Conservation (phyloP, 768 basidiomycete species). For the Boletales sp. region DNA sequence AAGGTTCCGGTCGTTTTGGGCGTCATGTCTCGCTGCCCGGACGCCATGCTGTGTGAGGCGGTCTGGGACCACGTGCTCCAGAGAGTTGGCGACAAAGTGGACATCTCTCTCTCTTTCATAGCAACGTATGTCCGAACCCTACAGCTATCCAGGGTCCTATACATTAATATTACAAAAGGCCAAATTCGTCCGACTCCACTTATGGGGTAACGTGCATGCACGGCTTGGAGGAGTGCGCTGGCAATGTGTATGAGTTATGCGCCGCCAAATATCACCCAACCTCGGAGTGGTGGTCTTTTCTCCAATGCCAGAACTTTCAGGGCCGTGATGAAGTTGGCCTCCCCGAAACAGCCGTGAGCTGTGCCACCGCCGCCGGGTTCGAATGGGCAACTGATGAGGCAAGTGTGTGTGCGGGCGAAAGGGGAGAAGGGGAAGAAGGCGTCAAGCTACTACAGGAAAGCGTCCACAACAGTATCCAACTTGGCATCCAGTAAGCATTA, state of each 20-base stretch:
- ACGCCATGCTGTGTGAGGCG: constrained; percentile 78
- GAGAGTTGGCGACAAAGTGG: constrained; percentile 58
- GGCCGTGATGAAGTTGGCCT: constrained; percentile 60
- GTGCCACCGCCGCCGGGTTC: constrained; percentile 59
- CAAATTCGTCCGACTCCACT: constrained; percentile 58
- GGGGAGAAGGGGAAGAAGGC: constrained; percentile 63
- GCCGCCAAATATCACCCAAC: constrained; percentile 55
- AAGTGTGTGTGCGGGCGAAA: constrained; percentile 56
- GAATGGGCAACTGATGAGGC: constrained; percentile 64
- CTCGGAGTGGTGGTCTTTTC: constrained; percentile 76
- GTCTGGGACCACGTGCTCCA: constrained; percentile 70
- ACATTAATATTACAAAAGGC: constrained; percentile 35
- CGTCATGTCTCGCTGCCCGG: constrained; percentile 75
- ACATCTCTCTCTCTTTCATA: constrained; percentile 69
- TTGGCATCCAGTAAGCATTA: constrained; percentile 55
- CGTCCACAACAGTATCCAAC: constrained; percentile 37
- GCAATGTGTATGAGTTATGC: constrained; percentile 89
- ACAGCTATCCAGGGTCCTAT: constrained; percentile 1
- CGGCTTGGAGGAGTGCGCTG: constrained; percentile 77
- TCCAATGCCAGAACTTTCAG: constrained; percentile 75
- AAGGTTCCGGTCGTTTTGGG: constrained; percentile 53
- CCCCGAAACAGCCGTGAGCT: constrained; percentile 59
- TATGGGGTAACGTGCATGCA: constrained; percentile 85
- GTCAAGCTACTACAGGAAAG: constrained; percentile 61
- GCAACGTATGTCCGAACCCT: constrained; percentile 52